Evolutionary conservation across 495 filamentous ascomycete species (phyloP), one percentile per base, ranked within the genome.

Genomic region (Aspergillus bertholletiae): DNA sequence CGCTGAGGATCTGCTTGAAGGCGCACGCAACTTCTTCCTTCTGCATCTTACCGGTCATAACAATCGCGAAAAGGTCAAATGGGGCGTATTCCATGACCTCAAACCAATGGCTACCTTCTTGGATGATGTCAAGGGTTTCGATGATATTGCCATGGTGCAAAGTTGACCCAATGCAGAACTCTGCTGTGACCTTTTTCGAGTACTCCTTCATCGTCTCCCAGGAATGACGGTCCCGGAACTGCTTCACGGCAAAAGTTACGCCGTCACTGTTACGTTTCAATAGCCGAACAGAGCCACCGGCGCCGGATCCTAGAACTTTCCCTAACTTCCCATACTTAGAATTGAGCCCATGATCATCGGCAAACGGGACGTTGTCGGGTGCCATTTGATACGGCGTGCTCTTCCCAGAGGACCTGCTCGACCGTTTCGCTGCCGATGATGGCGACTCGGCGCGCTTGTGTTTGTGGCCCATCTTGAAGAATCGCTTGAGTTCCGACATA

Each of bases 11-110:
- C 69, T 99, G 94, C 61, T 96, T 80, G 64, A 96, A 97, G 47
- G 84, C 85, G 69, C 94, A 99, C 2, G 82, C 84, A 49, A 97
- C 80, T 71, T 99, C 94, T 54, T 95, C 88, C 50, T 91, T 86
- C 35, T 82, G 82, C 94, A 99, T 99, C 73, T 94, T 97, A 17
- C 94, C 94, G 0, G 94, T 97, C 94, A 99, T 99, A 57, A 99
- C 94, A 56, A 95, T 96, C 22, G 94, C 94, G 69, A 99, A 99
- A 15, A 99, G 78, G 71, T 99, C 94, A 62, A 74, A 99, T 5
- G 94, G 94, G n/a, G 92, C 95, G 67, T 95, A 97, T 66, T 99
- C 94, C 94, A 99, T 99, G 26, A 99, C 94, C 66, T 96, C 95
- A 68, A 95, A 99, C 92, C 94, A 99, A 57, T 87, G 89, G 24